phyloP scores from a whole-genome alignment of 306 rosid genomes.

The Cyclanthera cordifolia region DNA sequence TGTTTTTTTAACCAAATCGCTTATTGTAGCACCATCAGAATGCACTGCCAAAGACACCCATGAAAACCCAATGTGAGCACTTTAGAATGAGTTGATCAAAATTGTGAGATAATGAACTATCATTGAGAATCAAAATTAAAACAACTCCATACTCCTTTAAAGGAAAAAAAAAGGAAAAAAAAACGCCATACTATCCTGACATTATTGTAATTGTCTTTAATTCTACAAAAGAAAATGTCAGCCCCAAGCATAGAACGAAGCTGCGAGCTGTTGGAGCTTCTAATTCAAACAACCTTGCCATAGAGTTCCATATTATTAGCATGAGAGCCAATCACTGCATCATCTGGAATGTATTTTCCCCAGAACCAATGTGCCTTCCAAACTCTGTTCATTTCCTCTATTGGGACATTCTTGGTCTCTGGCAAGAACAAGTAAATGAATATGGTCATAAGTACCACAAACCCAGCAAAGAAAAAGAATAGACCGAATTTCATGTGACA shows the following conservation, averaged over 20 bases:
- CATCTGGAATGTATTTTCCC: constrained; percentile 23
- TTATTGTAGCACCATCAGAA: background rate
- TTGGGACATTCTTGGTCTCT: constrained; percentile 40
- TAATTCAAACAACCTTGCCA: background rate
- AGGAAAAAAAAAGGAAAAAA: no score
- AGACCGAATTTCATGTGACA: constrained; percentile 49
- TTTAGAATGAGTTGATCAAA: background rate
- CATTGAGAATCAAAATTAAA: background rate
- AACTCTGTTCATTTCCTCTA: constrained; percentile 39
- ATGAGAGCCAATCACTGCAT: constrained; percentile 19
- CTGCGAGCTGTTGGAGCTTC: background rate
- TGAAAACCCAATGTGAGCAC: background rate
- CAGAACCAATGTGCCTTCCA: constrained; percentile 53
- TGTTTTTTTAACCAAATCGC: no score
- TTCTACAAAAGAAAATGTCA: background rate
- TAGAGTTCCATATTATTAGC: constrained; percentile 1
- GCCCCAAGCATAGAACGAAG: background rate
- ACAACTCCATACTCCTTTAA: background rate
- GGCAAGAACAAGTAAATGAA: constrained; percentile 32
- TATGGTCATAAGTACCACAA: constrained; percentile 30
- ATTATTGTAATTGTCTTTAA: background rate
- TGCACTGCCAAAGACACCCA: background rate
- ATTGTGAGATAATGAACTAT: background rate
- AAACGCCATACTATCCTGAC: no score
- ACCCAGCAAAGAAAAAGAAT: constrained; percentile 39